Conservation (phyloP, 306 rosid genomes). For the Castanea crenata region DNA sequence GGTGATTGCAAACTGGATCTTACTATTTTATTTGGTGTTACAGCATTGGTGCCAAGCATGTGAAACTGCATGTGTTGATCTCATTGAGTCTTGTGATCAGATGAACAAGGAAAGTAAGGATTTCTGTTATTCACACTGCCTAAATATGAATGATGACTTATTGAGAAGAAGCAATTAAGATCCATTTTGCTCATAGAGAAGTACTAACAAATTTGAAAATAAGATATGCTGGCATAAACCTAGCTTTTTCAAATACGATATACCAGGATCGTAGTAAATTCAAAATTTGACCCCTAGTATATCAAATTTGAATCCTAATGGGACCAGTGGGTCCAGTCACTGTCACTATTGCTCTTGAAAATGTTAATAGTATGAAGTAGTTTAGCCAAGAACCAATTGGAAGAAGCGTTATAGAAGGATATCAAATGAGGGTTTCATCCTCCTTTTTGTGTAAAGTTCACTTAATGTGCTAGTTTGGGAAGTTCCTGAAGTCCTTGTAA, state of each 20-base stretch:
- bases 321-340: not conserved
- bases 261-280: not conserved
- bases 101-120: slow-evolving; percentile 34
- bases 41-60: slow-evolving; percentile 63
- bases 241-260: not conserved
- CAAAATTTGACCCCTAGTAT: not conserved
- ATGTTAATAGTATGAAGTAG: not conserved
- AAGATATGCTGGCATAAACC: not conserved
- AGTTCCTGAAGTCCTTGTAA: not conserved
- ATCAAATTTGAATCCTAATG: not conserved
- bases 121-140: not conserved
- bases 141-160: not conserved
- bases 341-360: not conserved
- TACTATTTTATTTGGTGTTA: slow-evolving; percentile 14
- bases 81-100: slow-evolving; percentile 47
- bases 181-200: not conserved
- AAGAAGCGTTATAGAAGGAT: not conserved
- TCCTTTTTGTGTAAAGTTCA: not conserved
- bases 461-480: not conserved
- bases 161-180: not conserved
- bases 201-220: not conserved
- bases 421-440: not conserved
- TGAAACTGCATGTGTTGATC: slow-evolving; percentile 43
- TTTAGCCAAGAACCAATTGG: not conserved
- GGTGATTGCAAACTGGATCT: slow-evolving; percentile 12